Percentiles rank a stretch among this genome's conserved stretches.
These are phyloP conservation scores for Porcisia deanei DNA, from an alignment of 208 protist genomes.

Conservation along the genomic window DNA sequence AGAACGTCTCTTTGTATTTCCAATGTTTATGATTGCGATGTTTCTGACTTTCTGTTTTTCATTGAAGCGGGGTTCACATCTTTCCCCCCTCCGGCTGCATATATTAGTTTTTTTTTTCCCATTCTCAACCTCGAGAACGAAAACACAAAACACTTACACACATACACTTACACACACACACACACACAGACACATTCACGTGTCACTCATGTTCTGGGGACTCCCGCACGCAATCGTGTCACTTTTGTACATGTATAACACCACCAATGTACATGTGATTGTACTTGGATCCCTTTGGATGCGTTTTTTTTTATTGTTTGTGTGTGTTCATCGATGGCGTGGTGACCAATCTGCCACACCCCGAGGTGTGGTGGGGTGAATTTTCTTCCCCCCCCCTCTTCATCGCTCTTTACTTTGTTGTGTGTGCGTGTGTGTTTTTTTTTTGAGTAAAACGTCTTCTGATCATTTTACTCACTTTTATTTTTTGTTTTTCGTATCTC, in stretches of 20 bases:
- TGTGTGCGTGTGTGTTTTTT: too few species aligned
- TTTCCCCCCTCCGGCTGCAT: not conserved
- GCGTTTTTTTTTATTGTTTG: not conserved
- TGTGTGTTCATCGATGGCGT: not conserved
- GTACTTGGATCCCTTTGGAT: not conserved
- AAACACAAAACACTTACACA: not conserved
- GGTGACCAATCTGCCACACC: not conserved
- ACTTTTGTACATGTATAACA: not conserved
- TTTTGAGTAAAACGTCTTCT: not conserved
- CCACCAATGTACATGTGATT: not conserved
- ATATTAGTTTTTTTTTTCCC: too few species aligned
- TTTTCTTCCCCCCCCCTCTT: too few species aligned
- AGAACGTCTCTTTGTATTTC: too few species aligned
- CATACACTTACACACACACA: not conserved
- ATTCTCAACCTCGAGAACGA: too few species aligned
- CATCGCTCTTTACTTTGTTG: not conserved
- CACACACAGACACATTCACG: not conserved
- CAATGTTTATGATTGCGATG: too few species aligned
- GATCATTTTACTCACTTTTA: not conserved
- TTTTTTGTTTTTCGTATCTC: not conserved
- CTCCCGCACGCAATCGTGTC: not conserved
- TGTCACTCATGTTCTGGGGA: not conserved
- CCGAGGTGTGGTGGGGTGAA: too few species aligned
- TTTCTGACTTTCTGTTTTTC: too few species aligned
- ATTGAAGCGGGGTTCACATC: too few species aligned